Evolutionary conservation across 768 basidiomycete genomes (phyloP).

Genomic region (Naganishia friedmannii): DNA sequence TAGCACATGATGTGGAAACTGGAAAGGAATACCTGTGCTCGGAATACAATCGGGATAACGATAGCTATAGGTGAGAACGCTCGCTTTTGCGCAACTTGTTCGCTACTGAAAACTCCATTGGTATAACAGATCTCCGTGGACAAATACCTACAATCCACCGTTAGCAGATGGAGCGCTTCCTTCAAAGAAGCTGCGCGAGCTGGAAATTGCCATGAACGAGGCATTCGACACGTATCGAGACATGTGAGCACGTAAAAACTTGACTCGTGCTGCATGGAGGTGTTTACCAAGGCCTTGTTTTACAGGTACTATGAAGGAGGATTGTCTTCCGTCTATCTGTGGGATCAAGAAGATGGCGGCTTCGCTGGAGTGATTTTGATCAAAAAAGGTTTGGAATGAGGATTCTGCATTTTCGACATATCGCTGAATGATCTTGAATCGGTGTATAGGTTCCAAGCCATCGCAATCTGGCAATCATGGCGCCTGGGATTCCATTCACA

Average conservation of each 20-base stretch:
- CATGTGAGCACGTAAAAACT: constrained; percentile 60
- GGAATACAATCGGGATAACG: constrained; percentile 89
- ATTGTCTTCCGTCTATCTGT: constrained; percentile 91
- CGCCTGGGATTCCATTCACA: constrained; percentile 97
- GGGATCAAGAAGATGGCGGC: constrained; percentile 94
- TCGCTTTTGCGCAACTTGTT: not conserved
- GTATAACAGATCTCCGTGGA: constrained; percentile 83
- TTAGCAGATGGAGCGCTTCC: constrained; percentile 85
- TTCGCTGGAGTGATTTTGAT: constrained; percentile 95
- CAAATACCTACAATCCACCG: constrained; percentile 90
- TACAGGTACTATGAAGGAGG: constrained; percentile 95
- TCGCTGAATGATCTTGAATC: not conserved
- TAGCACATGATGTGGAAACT: constrained; percentile 67
- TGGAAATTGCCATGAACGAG: constrained; percentile 90
- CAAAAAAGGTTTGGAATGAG: constrained; percentile 75
- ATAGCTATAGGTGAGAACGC: constrained; percentile 73
- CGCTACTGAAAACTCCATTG: not conserved
- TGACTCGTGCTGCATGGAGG: not conserved
- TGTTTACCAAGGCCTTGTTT: not conserved
- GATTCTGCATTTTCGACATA: not conserved
- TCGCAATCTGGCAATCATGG: constrained; percentile 57
- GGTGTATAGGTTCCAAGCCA: constrained; percentile 21
- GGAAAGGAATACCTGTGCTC: constrained; percentile 89
- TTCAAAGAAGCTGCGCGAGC: constrained; percentile 74
- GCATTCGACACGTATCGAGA: constrained; percentile 97